phyloP scores from a whole-genome alignment of 805 yeast species.

The Pichia rugopelliculosa region DNA sequence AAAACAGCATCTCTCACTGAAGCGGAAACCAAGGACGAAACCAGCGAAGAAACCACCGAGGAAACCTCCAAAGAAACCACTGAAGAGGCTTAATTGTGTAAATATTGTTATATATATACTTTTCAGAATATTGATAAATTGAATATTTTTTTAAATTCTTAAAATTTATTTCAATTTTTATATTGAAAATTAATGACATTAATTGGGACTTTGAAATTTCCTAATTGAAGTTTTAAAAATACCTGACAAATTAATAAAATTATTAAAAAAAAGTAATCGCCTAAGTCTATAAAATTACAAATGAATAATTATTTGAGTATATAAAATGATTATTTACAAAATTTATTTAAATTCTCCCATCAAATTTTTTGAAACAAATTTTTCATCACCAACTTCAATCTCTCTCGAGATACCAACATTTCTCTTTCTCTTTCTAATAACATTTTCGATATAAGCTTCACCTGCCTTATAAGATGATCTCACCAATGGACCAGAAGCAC shows the following conservation, averaged over 20 bases:
- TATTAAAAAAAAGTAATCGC: neutral
- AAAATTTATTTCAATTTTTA: too few species aligned
- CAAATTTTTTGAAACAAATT: constrained; percentile 22
- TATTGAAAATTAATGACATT: too few species aligned
- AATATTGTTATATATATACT: neutral
- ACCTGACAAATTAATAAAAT: neutral
- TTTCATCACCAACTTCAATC: constrained; percentile 26
- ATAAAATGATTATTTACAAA: neutral
- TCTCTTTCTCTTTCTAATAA: constrained; percentile 65
- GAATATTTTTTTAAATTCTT: too few species aligned
- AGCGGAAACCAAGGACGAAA: neutral
- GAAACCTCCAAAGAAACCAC: neutral
- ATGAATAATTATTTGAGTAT: neutral
- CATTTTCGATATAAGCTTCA: constrained; percentile 93
- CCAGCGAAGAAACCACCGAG: neutral
- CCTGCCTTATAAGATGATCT: constrained; percentile 98
- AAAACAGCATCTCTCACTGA: constrained; percentile 5
- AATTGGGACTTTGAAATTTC: too few species aligned
- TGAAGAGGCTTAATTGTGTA: neutral
- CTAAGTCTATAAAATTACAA: neutral
- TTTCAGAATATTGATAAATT: neutral
- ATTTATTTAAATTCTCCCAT: constrained; percentile 4
- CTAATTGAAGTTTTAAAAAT: too few species aligned
- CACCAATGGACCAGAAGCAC: constrained; percentile 96
- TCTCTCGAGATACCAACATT: constrained; percentile 30